Conservation (phyloP, 768 basidiomycete species). For the Lactifluus piperatus region DNA sequence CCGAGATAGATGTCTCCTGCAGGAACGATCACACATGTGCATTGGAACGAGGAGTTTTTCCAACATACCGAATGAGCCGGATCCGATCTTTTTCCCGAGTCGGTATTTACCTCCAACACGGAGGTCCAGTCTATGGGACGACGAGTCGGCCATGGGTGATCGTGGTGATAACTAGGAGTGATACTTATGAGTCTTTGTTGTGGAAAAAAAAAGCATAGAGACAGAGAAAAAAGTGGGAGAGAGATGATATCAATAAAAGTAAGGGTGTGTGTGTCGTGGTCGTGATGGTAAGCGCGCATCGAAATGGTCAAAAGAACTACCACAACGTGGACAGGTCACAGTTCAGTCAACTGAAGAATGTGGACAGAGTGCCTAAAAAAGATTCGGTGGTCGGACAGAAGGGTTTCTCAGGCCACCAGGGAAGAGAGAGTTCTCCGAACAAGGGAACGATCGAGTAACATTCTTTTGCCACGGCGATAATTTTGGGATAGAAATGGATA, state of each 20-base stretch:
- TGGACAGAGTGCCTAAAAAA: neutral
- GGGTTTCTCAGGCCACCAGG: neutral
- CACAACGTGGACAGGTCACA: neutral
- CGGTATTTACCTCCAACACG: conserved; percentile 93
- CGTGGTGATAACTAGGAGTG: conserved; percentile 10
- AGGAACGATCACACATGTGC: neutral
- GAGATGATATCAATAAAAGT: neutral
- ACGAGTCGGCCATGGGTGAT: conserved; percentile 59
- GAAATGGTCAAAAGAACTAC: neutral
- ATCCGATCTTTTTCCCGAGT: conserved; percentile 98
- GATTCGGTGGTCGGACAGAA: neutral
- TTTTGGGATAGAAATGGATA: neutral
- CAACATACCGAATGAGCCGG: conserved; percentile 90
- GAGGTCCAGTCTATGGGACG: conserved; percentile 69
- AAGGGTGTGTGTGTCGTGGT: conserved; percentile 4
- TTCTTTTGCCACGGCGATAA: neutral
- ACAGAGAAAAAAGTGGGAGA: neutral
- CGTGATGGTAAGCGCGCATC: conserved; percentile 8
- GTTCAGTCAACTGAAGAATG: neutral
- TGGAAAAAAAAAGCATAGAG: neutral
- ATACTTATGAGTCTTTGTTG: neutral
- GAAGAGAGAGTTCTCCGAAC: conserved; percentile 6
- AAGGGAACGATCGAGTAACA: neutral
- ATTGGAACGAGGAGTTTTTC: neutral
- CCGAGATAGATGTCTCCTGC: conserved; percentile 98